Conservation (phyloP, 805 yeast genomes). For the Ogataea ramenticola region DNA sequence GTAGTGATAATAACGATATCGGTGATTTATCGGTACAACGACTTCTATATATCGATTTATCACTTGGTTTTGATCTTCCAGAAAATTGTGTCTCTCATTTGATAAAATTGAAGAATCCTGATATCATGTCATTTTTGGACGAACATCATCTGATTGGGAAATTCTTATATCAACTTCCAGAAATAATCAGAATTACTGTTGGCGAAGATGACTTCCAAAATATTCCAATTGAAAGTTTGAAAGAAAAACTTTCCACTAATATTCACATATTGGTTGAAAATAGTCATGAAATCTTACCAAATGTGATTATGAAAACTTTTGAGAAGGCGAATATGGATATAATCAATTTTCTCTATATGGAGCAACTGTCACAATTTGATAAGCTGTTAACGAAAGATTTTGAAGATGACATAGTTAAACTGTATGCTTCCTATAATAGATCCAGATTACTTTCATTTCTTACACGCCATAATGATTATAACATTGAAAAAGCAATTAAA, state of each 20-base stretch:
- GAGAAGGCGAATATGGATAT: slow-evolving; percentile 33
- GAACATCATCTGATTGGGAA: slow-evolving; percentile 54
- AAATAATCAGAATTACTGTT: slow-evolving; percentile 32
- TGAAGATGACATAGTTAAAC: slow-evolving; percentile 59
- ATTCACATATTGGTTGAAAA: slow-evolving; percentile 52
- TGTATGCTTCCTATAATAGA: slow-evolving; percentile 56
- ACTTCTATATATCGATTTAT: slow-evolving; percentile 41
- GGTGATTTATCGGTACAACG: slow-evolving; percentile 25
- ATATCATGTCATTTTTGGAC: slow-evolving; percentile 51
- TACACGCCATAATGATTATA: slow-evolving; percentile 51
- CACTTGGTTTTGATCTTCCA: slow-evolving; percentile 51
- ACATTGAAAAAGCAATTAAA: slow-evolving; percentile 62
- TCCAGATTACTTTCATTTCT: slow-evolving; percentile 52
- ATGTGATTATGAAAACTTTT: slow-evolving; percentile 41
- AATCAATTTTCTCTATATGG: slow-evolving; percentile 60
- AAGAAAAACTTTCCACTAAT: slow-evolving; percentile 33
- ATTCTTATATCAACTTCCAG: slow-evolving; percentile 42
- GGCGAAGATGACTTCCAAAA: slow-evolving; percentile 25
- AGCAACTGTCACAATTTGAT: slow-evolving; percentile 49
- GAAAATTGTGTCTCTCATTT: slow-evolving; percentile 59
- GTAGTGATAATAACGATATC: slow-evolving; percentile 7
- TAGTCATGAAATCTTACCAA: slow-evolving; percentile 59
- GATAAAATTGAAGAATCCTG: slow-evolving; percentile 44
- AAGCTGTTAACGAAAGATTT: slow-evolving; percentile 44
- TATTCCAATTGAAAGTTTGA: slow-evolving; percentile 35